These are phyloP conservation scores for Chlamydomonas sphaeroides DNA, from an alignment of 139 green algal species.

Conservation along the genomic window DNA sequence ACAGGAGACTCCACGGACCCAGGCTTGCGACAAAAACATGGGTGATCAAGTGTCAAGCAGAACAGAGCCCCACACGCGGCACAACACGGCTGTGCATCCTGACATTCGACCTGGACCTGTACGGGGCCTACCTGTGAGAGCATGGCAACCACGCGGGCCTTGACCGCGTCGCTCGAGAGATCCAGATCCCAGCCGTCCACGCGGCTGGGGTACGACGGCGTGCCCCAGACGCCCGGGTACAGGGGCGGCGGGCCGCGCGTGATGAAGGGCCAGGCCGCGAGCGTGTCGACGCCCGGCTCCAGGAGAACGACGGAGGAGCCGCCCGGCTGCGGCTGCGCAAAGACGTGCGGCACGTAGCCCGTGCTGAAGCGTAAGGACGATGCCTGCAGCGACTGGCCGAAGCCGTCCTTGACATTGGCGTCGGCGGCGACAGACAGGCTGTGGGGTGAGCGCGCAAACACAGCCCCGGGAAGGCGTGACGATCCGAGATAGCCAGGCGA, in stretches of 20 bases:
- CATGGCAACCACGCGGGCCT: neutral
- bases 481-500: no score
- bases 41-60: no score
- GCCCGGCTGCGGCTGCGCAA: neutral
- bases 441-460: no score
- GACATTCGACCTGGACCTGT: no score
- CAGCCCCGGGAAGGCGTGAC: no score
- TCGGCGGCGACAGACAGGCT: neutral
- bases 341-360: neutral
- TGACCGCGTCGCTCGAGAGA: neutral
- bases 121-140: no score
- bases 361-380: conserved; percentile 4
- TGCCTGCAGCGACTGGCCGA: conserved; percentile 19
- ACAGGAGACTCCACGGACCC: no score
- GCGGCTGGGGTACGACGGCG: no score
- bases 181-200: neutral
- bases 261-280: conserved; percentile 2
- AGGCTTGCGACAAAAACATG: no score
- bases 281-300: neutral
- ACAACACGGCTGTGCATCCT: no score
- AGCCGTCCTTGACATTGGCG: conserved; percentile 21
- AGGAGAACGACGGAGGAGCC: neutral
- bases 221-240: no score
- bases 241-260: neutral
- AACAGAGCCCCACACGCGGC: no score